These are phyloP conservation scores for Epichloe aotearoae DNA, from an alignment of 2,329 filamentous ascomycete species.

Conservation along the genomic window DNA sequence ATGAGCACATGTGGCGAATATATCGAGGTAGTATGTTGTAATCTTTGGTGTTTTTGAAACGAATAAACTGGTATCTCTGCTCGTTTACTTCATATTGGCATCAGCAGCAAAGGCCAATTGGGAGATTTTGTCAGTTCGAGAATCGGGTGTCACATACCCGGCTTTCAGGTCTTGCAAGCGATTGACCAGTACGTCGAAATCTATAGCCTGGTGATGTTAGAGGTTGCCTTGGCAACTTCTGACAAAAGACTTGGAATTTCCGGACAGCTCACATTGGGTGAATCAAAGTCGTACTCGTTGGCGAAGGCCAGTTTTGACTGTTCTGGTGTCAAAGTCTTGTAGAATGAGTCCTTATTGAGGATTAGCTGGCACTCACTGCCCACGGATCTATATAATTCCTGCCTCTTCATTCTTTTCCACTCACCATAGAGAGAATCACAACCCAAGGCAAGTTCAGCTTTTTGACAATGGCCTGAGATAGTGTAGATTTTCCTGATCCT, in stretches of 20 bases:
- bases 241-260: neutral
- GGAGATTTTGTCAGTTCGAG: neutral
- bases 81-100: slow-evolving; percentile 46
- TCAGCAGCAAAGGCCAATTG: neutral
- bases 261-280: slow-evolving; percentile 47
- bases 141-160: slow-evolving; percentile 46
- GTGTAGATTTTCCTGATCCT: slow-evolving; percentile 84
- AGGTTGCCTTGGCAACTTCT: neutral
- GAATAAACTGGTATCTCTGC: slow-evolving; percentile 92
- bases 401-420: slow-evolving; percentile 9
- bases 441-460: slow-evolving; percentile 93
- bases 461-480: slow-evolving; percentile 82
- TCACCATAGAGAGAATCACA: slow-evolving; percentile 90
- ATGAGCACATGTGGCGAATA: slow-evolving; percentile 96
- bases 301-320: slow-evolving; percentile 68
- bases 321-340: slow-evolving; percentile 74
- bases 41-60: slow-evolving; percentile 76
- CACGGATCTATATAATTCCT: neutral
- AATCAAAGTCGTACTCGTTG: slow-evolving; percentile 94
- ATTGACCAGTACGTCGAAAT: slow-evolving; percentile 80
- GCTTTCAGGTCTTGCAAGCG: slow-evolving; percentile 74
- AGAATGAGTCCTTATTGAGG: slow-evolving; percentile 75
- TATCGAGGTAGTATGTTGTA: slow-evolving; percentile 69
- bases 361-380: slow-evolving; percentile 10
- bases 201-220: slow-evolving; percentile 49